phyloP scores from a whole-genome alignment of 2,329 filamentous ascomycete genomes.

The Trichothecium sympodiale region DNA sequence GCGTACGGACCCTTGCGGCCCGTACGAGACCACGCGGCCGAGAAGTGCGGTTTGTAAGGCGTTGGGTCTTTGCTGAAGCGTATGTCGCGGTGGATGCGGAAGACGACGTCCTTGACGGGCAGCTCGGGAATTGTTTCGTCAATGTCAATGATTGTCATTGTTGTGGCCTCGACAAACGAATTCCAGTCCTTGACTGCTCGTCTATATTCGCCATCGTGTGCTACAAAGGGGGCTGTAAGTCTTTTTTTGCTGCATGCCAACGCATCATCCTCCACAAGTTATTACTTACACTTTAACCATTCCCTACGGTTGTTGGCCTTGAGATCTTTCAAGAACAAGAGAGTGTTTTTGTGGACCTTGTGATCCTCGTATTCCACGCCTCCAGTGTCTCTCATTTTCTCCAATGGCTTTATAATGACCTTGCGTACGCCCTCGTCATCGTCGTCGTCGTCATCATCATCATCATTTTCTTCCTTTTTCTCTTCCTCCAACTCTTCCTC shows the following conservation, averaged over 20 bases:
- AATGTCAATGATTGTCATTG: constrained; percentile 55
- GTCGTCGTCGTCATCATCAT: constrained; percentile 20
- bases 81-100: constrained; percentile 79
- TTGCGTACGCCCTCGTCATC: constrained; percentile 25
- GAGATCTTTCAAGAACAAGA: constrained; percentile 46
- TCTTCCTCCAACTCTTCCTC: constrained; percentile 14
- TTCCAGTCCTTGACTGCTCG: constrained; percentile 72
- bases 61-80: constrained; percentile 76
- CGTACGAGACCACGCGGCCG: constrained; percentile 77
- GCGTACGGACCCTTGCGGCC: constrained; percentile 82
- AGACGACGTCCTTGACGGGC: constrained; percentile 75
- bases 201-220: constrained; percentile 70
- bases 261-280: too few species aligned
- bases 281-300: constrained; percentile 48
- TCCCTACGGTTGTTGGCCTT: constrained; percentile 46
- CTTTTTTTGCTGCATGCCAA: too few species aligned
- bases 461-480: constrained; percentile 16
- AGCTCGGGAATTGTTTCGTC: constrained; percentile 81
- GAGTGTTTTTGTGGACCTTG: constrained; percentile 44
- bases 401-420: constrained; percentile 22
- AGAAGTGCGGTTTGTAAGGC: constrained; percentile 84
- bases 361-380: constrained; percentile 36
- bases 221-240: constrained; percentile 40
- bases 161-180: constrained; percentile 62
- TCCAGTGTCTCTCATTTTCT: constrained; percentile 20